Base-by-base conservation (phyloP, 1,284 basidiomycete species). In the Fomitopsis palustris region DNA sequence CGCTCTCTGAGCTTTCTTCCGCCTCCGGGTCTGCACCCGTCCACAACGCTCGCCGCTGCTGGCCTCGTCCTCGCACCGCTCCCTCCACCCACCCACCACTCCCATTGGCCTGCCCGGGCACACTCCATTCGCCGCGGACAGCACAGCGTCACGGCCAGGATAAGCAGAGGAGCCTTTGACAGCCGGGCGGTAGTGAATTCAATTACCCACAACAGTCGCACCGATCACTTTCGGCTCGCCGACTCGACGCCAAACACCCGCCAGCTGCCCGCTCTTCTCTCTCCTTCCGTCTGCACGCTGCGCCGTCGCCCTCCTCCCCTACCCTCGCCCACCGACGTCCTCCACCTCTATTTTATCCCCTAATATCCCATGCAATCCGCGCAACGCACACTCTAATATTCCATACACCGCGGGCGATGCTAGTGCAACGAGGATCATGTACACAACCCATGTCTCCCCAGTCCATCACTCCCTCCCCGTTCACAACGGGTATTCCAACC, bases 401-500 rank as follows among this genome's bases (percentile, higher is more conserved):
- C 64, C 62, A 64, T 67, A 64, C 61, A 61, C 65, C 61, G 66
- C 69, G 69, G 73, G 72, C 74, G 69, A 75, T 75, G 74, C 74
- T 74, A 79, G 78, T 76, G 78, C 77, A 82, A 80, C 75, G 69
- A 77, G 79, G 84, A 79, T 79, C 82, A 87, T 87, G 86, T 85
- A 83, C 79, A 75, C 76, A 75, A 74, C 76, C 76, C 79, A 84
- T 84, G 80, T 77, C 77, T 72, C 74, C 64, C 81, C 78, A 74
- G 69, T 72, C 72, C 76, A 78, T 47, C 72, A 75, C 73, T 69
- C 74, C 65, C 66, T 71, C 64, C 66, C 65, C 49, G 67, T 71
- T 59, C 68, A 69, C 61, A 66, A 65, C 64, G 60, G 57, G 41
- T 68, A 67, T 55, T 60, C 67, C 17, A 61, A 63, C 59, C 65